Percentiles rank a stretch among this genome's conserved stretches.
These are phyloP conservation scores for Ganoderma lingzhi DNA, from an alignment of 1,284 basidiomycete species.

Conservation along the genomic window DNA sequence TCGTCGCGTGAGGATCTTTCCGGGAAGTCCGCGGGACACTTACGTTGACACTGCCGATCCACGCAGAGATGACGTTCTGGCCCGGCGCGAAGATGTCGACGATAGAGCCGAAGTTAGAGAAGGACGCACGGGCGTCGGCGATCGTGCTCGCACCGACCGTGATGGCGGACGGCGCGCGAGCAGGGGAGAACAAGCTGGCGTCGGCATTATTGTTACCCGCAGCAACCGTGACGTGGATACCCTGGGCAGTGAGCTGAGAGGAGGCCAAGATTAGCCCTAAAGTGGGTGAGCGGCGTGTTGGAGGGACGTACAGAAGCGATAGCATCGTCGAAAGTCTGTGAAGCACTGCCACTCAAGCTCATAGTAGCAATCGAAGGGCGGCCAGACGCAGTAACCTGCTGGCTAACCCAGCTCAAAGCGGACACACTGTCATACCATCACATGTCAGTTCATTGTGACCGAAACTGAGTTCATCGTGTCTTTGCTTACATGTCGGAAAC, in stretches of 20 bases:
- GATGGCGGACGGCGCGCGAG: conserved; percentile 50
- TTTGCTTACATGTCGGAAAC: conserved; percentile 35
- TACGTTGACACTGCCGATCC: conserved; percentile 37
- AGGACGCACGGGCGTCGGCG: conserved; percentile 50
- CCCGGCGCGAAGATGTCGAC: conserved; percentile 48
- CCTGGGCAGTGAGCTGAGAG: conserved; percentile 34
- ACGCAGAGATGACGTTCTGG: conserved; percentile 40
- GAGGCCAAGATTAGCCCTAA: not conserved
- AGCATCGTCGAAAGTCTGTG: conserved; percentile 68
- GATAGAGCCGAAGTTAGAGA: conserved; percentile 46
- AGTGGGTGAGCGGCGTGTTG: not conserved
- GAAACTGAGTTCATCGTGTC: not conserved
- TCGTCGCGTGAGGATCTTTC: not conserved
- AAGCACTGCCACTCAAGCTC: conserved; percentile 75
- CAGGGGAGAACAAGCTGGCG: conserved; percentile 41
- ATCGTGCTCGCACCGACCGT: conserved; percentile 72
- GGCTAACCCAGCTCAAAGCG: conserved; percentile 50
- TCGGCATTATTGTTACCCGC: conserved; percentile 40
- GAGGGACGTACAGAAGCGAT: conserved; percentile 46
- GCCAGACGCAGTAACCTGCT: conserved; percentile 54
- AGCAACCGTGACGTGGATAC: conserved; percentile 43
- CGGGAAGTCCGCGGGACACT: conserved; percentile 5
- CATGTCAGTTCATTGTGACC: conserved; percentile 40
- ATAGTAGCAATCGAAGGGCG: conserved; percentile 74
- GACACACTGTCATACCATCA: conserved; percentile 46